A percentile compares a stretch with the other conserved stretches of the same genome.
Conservation (phyloP, 345 rosid species). For the Mercurialis annua region DNA sequence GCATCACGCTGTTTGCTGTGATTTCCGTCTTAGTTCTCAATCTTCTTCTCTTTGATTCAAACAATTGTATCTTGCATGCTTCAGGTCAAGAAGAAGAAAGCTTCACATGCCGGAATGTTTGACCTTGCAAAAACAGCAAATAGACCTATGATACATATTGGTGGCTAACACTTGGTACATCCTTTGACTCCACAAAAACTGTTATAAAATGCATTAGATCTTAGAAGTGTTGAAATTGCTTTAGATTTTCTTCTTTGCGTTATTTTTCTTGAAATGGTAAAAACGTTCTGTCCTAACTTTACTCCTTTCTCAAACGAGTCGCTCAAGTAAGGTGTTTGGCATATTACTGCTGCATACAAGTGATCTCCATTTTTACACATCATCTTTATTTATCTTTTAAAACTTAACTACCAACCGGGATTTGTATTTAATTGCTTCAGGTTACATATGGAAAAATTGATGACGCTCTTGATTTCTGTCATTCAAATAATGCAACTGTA, state of each 20-base stretch:
- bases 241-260: no score
- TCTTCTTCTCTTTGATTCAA: not conserved
- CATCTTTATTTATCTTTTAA: not conserved
- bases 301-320: not conserved
- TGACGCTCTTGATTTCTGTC: not conserved
- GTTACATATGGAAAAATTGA: constrained; percentile 5
- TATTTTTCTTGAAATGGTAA: no score
- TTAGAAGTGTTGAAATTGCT: not conserved
- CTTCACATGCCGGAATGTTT: constrained; percentile 82
- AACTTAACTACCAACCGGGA: not conserved
- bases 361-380: not conserved
- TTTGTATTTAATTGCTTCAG: constrained; percentile 14
- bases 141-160: constrained; percentile 84
- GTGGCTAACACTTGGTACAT: constrained; percentile 47
- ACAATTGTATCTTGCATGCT: constrained; percentile 15
- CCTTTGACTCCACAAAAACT: not conserved
- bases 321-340: not conserved
- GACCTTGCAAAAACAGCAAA: constrained; percentile 77
- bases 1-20: not conserved
- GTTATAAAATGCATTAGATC: not conserved
- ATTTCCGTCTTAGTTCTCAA: not conserved
- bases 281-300: no score
- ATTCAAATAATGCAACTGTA: not conserved
- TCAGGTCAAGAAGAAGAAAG: constrained; percentile 79
- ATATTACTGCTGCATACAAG: no score